Evolutionary conservation across 352 stramenopile genomes (phyloP).

Genomic region (Phytophthora capsici): DNA sequence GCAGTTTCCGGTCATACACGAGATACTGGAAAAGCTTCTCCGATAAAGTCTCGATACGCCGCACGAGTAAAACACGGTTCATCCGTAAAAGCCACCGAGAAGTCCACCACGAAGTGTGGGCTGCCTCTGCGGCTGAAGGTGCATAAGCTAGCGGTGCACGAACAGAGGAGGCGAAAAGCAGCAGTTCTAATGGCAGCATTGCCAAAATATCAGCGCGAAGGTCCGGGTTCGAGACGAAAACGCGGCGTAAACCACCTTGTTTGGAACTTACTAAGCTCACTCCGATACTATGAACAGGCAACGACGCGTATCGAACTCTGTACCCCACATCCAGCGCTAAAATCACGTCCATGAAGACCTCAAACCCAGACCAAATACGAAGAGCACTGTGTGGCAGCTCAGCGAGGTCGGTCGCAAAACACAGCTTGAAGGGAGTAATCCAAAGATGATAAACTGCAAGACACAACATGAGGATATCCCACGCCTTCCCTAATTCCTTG

Average conservation of each 20-base stretch:
- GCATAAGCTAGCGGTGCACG: conserved; percentile 9
- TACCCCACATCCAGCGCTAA: conserved; percentile 55
- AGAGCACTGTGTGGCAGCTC: conserved; percentile 26
- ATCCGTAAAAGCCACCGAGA: conserved; percentile 54
- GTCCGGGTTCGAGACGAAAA: conserved; percentile 34
- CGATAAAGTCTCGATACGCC: conserved; percentile 45
- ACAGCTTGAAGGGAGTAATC: conserved; percentile 64
- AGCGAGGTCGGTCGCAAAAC: conserved; percentile 56
- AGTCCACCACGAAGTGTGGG: conserved; percentile 39
- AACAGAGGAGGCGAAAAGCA: conserved; percentile 33
- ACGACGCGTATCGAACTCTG: conserved; percentile 44
- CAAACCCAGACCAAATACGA: conserved; percentile 49
- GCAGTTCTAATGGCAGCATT: conserved; percentile 58
- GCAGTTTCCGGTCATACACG: conserved; percentile 64
- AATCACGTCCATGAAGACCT: conserved; percentile 61
- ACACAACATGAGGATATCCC: conserved; percentile 58
- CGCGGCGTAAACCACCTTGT: conserved; percentile 10
- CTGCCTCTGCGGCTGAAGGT: conserved; percentile 1
- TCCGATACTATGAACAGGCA: conserved; percentile 28
- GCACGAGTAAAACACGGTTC: conserved; percentile 57
- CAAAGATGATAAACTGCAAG: conserved; percentile 53
- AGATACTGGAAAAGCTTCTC: conserved; percentile 67
- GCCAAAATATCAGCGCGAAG: conserved; percentile 55
- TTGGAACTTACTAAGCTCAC: conserved; percentile 5
- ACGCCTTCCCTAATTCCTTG: conserved; percentile 47